phyloP scores from a whole-genome alignment of 371 early-diverging fungal species.

The Parasitella parasitica region DNA sequence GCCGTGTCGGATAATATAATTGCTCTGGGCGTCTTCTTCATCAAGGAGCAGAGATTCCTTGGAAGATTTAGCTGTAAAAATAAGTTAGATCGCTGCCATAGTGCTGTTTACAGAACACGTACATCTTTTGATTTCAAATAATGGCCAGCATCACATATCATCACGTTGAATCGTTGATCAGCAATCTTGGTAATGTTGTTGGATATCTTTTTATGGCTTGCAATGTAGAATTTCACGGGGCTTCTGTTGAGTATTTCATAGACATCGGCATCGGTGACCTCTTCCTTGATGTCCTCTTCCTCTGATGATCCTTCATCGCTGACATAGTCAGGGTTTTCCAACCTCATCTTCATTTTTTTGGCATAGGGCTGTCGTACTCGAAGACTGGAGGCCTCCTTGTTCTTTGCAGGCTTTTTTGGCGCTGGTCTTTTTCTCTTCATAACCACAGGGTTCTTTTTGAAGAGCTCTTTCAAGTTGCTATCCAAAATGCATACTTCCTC shows the following conservation, averaged over 20 bases:
- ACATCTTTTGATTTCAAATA: constrained; percentile 50
- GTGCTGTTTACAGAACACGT: background rate
- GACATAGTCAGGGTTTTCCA: background rate
- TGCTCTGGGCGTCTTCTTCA: constrained; percentile 33
- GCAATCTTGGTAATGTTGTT: constrained; percentile 36
- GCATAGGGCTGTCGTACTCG: background rate
- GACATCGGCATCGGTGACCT: background rate
- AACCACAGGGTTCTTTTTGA: background rate
- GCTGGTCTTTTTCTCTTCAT: background rate
- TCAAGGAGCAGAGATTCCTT: constrained; percentile 28
- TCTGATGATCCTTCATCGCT: background rate
- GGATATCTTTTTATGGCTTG: constrained; percentile 41
- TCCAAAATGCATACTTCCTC: constrained; percentile 35
- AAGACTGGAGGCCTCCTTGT: background rate
- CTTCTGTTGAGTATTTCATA: background rate
- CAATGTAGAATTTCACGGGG: constrained; percentile 36
- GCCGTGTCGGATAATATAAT: constrained; percentile 63
- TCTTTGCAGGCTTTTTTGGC: background rate
- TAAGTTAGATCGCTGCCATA: background rate
- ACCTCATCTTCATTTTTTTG: background rate
- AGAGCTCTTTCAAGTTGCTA: background rate
- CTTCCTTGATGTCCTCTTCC: background rate
- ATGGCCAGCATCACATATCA: constrained; percentile 54
- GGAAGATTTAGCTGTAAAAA: background rate
- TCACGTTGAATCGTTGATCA: constrained; percentile 20